Percentiles rank a stretch among this genome's conserved stretches.
Evolutionary conservation across 352 stramenopile genomes (phyloP).

Genomic region (Phytophthora lateralis): DNA sequence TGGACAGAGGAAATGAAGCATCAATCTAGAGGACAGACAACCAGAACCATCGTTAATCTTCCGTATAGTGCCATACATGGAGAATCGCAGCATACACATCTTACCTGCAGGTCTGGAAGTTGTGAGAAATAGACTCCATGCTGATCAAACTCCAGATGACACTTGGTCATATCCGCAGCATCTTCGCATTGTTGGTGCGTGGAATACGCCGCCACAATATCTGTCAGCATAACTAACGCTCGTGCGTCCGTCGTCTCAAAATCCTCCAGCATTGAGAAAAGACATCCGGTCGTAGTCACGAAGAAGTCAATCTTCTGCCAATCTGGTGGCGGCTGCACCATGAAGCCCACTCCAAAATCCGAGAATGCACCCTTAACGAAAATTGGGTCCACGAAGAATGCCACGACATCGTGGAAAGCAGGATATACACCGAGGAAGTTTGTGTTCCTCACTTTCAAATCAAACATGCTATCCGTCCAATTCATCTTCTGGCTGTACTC

Average conservation of each 20-base stretch:
- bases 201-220: conserved; percentile 68
- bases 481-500: conserved; percentile 80
- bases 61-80: neutral
- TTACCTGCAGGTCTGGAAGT: conserved; percentile 82
- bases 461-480: conserved; percentile 78
- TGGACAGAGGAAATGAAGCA: conserved; percentile 82
- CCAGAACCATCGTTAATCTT: conserved; percentile 2
- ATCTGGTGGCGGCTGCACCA: conserved; percentile 60
- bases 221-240: conserved; percentile 76
- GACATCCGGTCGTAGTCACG: conserved; percentile 66
- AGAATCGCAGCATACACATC: neutral
- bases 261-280: conserved; percentile 85
- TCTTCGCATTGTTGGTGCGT: conserved; percentile 64
- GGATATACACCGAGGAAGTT: conserved; percentile 81
- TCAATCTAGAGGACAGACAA: conserved; percentile 59
- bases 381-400: conserved; percentile 74
- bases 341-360: conserved; percentile 72
- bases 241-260: conserved; percentile 71
- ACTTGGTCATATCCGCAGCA: conserved; percentile 73
- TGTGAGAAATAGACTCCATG: conserved; percentile 87
- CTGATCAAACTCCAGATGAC: conserved; percentile 81
- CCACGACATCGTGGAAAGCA: conserved; percentile 60
- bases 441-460: conserved; percentile 74
- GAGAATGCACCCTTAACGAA: conserved; percentile 47
- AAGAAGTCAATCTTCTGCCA: conserved; percentile 86